A percentile compares a stretch with the other conserved stretches of the same genome.
Evolutionary conservation across 441 rosid species (phyloP).

Genomic region (Populus hybrid): DNA sequence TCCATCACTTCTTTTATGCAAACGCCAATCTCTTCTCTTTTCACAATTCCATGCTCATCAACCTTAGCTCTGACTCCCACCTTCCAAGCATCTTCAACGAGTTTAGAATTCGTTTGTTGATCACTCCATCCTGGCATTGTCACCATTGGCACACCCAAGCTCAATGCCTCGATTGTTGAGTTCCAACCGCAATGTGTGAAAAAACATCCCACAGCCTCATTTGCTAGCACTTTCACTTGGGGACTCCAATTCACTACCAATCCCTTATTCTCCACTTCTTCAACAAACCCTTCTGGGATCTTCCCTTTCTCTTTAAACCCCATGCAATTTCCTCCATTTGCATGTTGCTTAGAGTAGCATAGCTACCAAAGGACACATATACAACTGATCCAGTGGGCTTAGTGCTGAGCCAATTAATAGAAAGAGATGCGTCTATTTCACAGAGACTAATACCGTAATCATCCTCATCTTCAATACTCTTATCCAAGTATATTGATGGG

Average conservation of each 20-base stretch:
- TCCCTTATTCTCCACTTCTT: constrained; percentile 29
- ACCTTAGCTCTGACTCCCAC: no score
- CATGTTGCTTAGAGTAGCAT: constrained; percentile 24
- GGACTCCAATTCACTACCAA: constrained; percentile 51
- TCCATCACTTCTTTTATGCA: no score
- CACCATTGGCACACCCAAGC: constrained; percentile 60
- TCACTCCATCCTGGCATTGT: constrained; percentile 70
- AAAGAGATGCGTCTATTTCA: constrained; percentile 16
- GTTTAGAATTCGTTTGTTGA: constrained; percentile 44
- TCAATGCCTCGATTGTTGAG: constrained; percentile 51
- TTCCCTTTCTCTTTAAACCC: constrained; percentile 35
- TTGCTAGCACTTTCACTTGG: constrained; percentile 46
- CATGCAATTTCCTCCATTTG: constrained; percentile 51
- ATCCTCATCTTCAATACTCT: constrained; percentile 34
- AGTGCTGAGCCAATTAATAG: constrained; percentile 40
- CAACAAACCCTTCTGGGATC: constrained; percentile 24
- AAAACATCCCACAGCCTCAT: constrained; percentile 48
- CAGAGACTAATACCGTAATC: constrained; percentile 48
- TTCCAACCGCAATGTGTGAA: constrained; percentile 65
- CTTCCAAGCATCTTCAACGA: no score
- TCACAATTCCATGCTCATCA: no score
- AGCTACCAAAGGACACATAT: constrained; percentile 60
- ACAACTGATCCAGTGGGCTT: constrained; percentile 47
- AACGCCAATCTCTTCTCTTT: no score
- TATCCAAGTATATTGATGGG: constrained; percentile 60